These are phyloP conservation scores for Acanthochlamys bracteata DNA, from an alignment of 106 monocot genomes.

Conservation along the genomic window DNA sequence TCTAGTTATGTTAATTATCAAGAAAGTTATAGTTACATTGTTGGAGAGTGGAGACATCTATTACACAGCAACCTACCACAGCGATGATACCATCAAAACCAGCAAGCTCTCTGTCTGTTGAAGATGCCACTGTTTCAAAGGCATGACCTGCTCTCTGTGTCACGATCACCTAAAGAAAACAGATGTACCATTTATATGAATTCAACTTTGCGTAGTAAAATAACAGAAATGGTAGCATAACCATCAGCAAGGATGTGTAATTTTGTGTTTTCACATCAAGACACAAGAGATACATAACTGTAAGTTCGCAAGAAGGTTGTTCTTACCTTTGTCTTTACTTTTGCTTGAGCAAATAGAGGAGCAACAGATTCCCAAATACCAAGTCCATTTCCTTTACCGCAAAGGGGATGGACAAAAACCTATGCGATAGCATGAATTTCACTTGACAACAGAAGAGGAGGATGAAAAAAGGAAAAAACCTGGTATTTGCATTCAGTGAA, in stretches of 20 bases:
- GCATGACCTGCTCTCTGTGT: slow-evolving; percentile 85
- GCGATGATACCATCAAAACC: slow-evolving; percentile 75
- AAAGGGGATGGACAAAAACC: slow-evolving; percentile 88
- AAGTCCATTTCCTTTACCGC: slow-evolving; percentile 68
- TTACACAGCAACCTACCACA: slow-evolving; percentile 70
- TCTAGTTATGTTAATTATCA: too few species aligned
- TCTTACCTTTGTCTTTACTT: slow-evolving; percentile 59
- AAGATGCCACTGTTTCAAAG: slow-evolving; percentile 44
- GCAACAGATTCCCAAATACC: slow-evolving; percentile 70
- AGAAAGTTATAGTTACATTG: too few species aligned
- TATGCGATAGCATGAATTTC: slow-evolving; percentile 11
- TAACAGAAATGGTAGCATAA: not conserved
- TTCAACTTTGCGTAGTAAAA: slow-evolving; percentile 6
- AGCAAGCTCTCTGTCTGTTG: slow-evolving; percentile 51
- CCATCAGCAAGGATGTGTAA: too few species aligned
- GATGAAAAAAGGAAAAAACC: too few species aligned
- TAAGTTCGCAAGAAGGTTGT: not conserved
- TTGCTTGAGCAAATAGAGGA: slow-evolving; percentile 71
- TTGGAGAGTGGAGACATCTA: too few species aligned
- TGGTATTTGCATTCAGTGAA: too few species aligned
- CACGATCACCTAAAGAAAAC: slow-evolving; percentile 45
- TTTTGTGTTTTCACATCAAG: too few species aligned
- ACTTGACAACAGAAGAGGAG: too few species aligned
- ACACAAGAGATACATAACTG: too few species aligned
- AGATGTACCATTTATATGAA: not conserved